Percentiles rank a stretch among this genome's conserved stretches.
These are phyloP conservation scores for Pseudopyrenochaeta lycopersici DNA, from an alignment of 2,329 filamentous ascomycete species.

Conservation along the genomic window DNA sequence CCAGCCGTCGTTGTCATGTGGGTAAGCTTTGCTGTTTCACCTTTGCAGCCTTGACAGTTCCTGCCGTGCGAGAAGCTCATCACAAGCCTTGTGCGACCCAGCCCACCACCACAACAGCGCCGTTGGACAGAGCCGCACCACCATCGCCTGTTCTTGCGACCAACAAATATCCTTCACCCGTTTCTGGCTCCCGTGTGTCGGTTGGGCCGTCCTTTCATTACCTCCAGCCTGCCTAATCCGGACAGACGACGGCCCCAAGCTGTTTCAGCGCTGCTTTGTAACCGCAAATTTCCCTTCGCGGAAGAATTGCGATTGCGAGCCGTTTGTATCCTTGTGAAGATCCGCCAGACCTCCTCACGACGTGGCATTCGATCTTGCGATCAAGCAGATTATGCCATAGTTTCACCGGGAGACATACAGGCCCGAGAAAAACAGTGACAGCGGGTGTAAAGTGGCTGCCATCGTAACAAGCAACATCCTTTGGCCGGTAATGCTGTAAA, in stretches of 20 bases:
- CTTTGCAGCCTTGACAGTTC: constrained; percentile 10
- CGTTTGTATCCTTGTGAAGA: constrained; percentile 19
- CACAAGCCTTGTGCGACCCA: constrained; percentile 7
- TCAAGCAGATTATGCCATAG: constrained; percentile 5
- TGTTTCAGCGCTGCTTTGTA: constrained; percentile 21
- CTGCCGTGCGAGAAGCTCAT: constrained; percentile 8
- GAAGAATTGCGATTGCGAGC: constrained; percentile 11
- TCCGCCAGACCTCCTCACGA: constrained; percentile 12
- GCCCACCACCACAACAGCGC: constrained; percentile 3
- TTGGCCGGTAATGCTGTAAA: too few species aligned
- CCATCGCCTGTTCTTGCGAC: constrained; percentile 11
- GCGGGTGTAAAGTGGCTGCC: neutral
- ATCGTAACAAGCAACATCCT: neutral
- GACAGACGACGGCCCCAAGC: constrained; percentile 10
- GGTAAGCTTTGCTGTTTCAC: constrained; percentile 21
- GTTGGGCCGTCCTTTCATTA: constrained; percentile 8
- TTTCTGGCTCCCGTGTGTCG: neutral
- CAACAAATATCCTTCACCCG: constrained; percentile 3
- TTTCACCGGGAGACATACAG: neutral
- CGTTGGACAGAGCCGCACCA: constrained; percentile 7
- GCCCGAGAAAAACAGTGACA: neutral
- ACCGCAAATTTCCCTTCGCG: constrained; percentile 12
- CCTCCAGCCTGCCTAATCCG: constrained; percentile 11
- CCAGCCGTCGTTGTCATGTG: constrained; percentile 18
- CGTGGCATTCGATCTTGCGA: constrained; percentile 16